Conservation (phyloP, 2,329 filamentous ascomycete genomes). For the Pseudocercospora eumusae region DNA sequence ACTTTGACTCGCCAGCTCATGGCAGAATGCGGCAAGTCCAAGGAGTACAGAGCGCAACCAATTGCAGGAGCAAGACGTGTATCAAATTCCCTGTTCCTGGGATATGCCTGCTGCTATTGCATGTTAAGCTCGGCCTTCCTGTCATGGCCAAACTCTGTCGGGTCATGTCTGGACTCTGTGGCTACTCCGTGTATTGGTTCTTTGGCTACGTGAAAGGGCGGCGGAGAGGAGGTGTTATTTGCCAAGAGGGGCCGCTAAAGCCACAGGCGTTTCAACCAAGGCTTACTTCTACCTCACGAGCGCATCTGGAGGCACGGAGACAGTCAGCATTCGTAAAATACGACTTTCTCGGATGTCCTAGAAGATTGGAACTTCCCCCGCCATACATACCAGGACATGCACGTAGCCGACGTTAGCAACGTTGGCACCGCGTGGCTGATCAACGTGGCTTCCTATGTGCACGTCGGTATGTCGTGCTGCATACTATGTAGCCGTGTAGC, state of each 20-base stretch:
- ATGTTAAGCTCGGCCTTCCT: conserved; percentile 8
- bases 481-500: neutral
- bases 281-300: too few relatives aligned
- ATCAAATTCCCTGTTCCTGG: conserved; percentile 5
- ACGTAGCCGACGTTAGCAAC: neutral
- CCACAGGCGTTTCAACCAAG: conserved; percentile 5
- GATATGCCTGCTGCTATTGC: neutral
- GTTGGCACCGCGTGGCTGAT: neutral
- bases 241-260: neutral
- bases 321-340: too few relatives aligned
- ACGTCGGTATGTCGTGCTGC: too few relatives aligned
- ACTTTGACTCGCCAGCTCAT: neutral
- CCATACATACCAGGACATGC: too few relatives aligned
- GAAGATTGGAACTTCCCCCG: too few relatives aligned
- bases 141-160: neutral
- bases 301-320: neutral
- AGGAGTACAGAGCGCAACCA: neutral
- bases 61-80: neutral
- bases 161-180: conserved; percentile 4
- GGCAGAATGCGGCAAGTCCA: too few relatives aligned
- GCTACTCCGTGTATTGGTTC: too few relatives aligned
- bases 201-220: neutral
- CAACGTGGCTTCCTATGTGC: neutral
- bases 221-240: neutral
- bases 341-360: too few relatives aligned